phyloP scores from a whole-genome alignment of 2,329 filamentous ascomycete species.

The Nigrospora oryzae region DNA sequence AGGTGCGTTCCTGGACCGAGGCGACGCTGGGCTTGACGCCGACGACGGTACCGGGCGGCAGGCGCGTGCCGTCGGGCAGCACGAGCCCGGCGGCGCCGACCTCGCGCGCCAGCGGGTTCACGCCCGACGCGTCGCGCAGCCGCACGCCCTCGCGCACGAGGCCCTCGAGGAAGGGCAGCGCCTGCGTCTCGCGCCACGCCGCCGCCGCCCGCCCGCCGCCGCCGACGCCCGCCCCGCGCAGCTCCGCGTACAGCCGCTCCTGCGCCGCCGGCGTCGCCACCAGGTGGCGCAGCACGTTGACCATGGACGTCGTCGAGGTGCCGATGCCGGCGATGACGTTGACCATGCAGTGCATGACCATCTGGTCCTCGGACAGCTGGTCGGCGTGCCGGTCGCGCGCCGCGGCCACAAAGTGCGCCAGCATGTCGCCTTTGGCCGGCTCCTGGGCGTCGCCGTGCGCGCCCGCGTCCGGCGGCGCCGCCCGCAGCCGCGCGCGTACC shows the following conservation, averaged over 20 bases:
- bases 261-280: neutral
- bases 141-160: slow-evolving; percentile 3
- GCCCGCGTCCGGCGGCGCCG: neutral
- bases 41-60: slow-evolving; percentile 2
- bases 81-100: neutral
- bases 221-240: neutral
- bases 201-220: neutral
- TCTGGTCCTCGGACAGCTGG: slow-evolving; percentile 2
- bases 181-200: slow-evolving; percentile 1
- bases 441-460: neutral
- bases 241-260: slow-evolving; percentile 2
- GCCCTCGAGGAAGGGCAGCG: slow-evolving; percentile 2
- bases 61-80: neutral
- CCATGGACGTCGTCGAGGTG: neutral
- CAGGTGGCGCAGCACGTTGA: slow-evolving; percentile 1
- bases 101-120: slow-evolving; percentile 2
- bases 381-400: neutral
- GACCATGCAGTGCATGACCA: slow-evolving; percentile 1
- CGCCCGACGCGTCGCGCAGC: neutral
- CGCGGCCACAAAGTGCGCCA: slow-evolving; percentile 1
- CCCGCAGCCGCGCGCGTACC: neutral
- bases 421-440: slow-evolving; percentile 1
- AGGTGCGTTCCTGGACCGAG: neutral
- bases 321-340: slow-evolving; percentile 4
- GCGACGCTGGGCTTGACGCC: slow-evolving; percentile 3